Conservation (phyloP, 768 basidiomycete species). For the Pleurotus sapidus region DNA sequence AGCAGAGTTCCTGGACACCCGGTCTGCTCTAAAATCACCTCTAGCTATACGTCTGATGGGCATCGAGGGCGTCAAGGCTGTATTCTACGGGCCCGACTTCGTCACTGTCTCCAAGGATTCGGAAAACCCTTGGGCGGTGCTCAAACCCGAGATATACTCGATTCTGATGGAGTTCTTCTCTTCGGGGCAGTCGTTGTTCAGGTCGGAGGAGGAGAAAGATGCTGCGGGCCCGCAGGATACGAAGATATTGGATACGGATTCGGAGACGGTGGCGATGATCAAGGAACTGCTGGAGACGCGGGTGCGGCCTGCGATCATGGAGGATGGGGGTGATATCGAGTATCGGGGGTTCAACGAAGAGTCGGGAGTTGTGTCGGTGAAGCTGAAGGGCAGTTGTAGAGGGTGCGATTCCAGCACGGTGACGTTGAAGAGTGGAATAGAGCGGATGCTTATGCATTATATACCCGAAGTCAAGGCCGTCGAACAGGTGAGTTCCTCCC, state of each 20-base stretch:
- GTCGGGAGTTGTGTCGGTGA: constrained; percentile 74
- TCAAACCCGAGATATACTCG: constrained; percentile 97
- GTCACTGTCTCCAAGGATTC: constrained; percentile 92
- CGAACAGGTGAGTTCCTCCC: constrained; percentile 59
- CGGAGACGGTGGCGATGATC: constrained; percentile 98
- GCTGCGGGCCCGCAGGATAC: constrained; percentile 92
- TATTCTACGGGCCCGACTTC: constrained; percentile 98
- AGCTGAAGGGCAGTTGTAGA: constrained; percentile 95
- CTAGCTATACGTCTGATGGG: constrained; percentile 95
- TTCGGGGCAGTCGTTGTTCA: constrained; percentile 83
- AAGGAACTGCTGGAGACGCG: constrained; percentile 95
- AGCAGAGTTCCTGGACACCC: constrained; percentile 92
- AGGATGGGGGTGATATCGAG: constrained; percentile 98
- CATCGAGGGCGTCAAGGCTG: constrained; percentile 81
- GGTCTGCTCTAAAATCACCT: constrained; percentile 83
- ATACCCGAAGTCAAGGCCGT: constrained; percentile 94
- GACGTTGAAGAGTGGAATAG: constrained; percentile 95
- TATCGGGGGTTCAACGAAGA: constrained; percentile 88
- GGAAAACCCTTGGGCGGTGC: constrained; percentile 80
- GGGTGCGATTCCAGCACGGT: constrained; percentile 94
- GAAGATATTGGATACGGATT: constrained; percentile 88
- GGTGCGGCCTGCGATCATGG: constrained; percentile 96
- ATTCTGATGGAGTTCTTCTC: constrained; percentile 98
- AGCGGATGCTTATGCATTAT: constrained; percentile 99
- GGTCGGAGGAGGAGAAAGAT: constrained; percentile 75